A percentile compares a stretch with the other conserved stretches of the same genome.
These are phyloP conservation scores for Penicillium sp. DNA, from an alignment of 2,329 filamentous ascomycete species.

Conservation along the genomic window DNA sequence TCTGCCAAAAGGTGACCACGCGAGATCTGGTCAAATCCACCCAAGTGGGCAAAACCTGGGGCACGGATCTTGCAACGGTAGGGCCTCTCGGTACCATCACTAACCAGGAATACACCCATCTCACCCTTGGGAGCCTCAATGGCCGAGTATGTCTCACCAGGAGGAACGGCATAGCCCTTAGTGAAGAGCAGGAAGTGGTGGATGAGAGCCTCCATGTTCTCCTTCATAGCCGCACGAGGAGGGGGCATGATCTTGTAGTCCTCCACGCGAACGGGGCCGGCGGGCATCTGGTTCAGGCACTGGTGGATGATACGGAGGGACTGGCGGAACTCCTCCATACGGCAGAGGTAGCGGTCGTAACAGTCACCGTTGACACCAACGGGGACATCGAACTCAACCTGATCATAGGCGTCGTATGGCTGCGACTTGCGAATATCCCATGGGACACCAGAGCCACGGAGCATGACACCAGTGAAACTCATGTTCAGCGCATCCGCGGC, in stretches of 20 bases:
- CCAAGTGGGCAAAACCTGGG: constrained; percentile 93
- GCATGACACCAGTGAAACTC: constrained; percentile 96
- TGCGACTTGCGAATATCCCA: constrained; percentile 97
- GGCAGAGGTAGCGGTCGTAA: constrained; percentile 98
- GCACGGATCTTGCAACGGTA: constrained; percentile 98
- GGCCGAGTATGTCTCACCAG: constrained; percentile 95
- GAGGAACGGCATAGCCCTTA: constrained; percentile 96
- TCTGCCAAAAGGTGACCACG: constrained; percentile 94
- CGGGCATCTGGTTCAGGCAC: constrained; percentile 98
- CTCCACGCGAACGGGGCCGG: constrained; percentile 91
- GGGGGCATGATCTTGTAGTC: constrained; percentile 98
- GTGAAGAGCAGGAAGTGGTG: constrained; percentile 99
- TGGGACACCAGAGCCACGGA: constrained; percentile 92
- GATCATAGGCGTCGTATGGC: constrained; percentile 96
- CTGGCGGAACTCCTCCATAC: constrained; percentile 99
- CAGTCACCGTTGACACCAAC: constrained; percentile 97
- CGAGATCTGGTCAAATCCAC: constrained; percentile 90
- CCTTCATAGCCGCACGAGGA: constrained; percentile 98
- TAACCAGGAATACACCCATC: constrained; percentile 97
- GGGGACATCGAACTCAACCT: constrained; percentile 97
- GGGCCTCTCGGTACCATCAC: constrained; percentile 92
- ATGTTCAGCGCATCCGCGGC: constrained; percentile 96
- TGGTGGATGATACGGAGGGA: constrained; percentile 98
- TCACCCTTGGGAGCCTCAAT: constrained; percentile 99
- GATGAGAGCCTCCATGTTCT: constrained; percentile 99